Conservation (phyloP, 2,329 filamentous ascomycete species). For the Colletotrichum higginsianum region DNA sequence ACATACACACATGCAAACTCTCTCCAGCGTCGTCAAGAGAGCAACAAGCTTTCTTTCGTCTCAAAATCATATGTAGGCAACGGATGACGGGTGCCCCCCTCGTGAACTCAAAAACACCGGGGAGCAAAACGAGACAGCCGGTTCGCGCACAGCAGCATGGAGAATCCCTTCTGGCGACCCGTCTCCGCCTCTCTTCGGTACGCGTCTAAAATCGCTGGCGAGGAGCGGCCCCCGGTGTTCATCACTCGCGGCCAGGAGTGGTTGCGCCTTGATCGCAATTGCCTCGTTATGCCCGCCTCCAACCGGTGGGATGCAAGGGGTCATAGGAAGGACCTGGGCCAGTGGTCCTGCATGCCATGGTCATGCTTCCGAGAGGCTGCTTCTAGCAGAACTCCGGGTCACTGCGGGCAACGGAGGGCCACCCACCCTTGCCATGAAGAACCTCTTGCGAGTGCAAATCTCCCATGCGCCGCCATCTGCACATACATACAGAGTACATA, state of each 20-base stretch:
- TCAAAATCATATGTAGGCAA: neutral
- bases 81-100: slow-evolving; percentile 8
- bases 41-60: slow-evolving; percentile 31
- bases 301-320: neutral
- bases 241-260: slow-evolving; percentile 5
- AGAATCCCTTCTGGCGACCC: neutral
- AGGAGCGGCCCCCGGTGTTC: neutral
- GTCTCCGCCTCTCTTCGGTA: slow-evolving; percentile 3
- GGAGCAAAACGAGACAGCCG: slow-evolving; percentile 24
- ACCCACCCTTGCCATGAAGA: slow-evolving; percentile 16
- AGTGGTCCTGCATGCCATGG: neutral
- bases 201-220: slow-evolving; percentile 15
- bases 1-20: too few species aligned
- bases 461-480: slow-evolving; percentile 8
- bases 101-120: slow-evolving; percentile 2
- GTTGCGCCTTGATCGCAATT: slow-evolving; percentile 17
- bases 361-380: neutral
- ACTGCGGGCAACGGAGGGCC: neutral
- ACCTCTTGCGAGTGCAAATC: slow-evolving; percentile 26
- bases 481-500: too few species aligned
- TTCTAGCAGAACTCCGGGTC: slow-evolving; percentile 19
- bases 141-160: slow-evolving; percentile 16
- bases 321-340: neutral
- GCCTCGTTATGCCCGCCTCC: neutral
- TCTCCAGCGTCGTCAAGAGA: slow-evolving; percentile 5